These are phyloP conservation scores for Ogataea nakhonphanomensis DNA, from an alignment of 805 yeast species.

Conservation along the genomic window DNA sequence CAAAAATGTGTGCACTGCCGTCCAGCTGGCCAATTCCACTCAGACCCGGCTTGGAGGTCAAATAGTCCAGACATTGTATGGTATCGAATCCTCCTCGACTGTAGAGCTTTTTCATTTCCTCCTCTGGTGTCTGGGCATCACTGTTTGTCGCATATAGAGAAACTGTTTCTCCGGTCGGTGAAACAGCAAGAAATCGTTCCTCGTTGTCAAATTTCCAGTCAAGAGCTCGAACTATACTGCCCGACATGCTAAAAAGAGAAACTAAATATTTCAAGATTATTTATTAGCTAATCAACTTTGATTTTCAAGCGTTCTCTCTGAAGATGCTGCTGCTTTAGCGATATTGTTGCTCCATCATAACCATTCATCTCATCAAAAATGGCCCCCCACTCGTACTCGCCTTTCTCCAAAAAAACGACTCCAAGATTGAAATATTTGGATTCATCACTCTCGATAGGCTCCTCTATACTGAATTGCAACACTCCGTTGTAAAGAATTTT, in stretches of 20 bases:
- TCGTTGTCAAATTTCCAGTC: constrained; percentile 57
- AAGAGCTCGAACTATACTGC: constrained; percentile 54
- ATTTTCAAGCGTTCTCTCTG: constrained; percentile 38
- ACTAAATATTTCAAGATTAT: background rate
- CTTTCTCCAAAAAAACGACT: constrained; percentile 66
- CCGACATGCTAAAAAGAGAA: constrained; percentile 42
- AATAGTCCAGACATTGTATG: constrained; percentile 65
- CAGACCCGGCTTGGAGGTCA: constrained; percentile 51
- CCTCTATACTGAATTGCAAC: constrained; percentile 52
- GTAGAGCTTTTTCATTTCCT: constrained; percentile 43
- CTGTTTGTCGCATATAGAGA: constrained; percentile 57
- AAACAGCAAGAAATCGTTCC: constrained; percentile 63
- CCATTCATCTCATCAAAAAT: constrained; percentile 46
- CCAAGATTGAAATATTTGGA: constrained; percentile 45
- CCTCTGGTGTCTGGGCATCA: constrained; percentile 38
- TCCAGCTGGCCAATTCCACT: constrained; percentile 72
- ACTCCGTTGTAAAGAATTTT: constrained; percentile 70
- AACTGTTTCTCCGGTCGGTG: constrained; percentile 79
- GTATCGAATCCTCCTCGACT: constrained; percentile 63
- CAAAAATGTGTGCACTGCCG: constrained; percentile 63
- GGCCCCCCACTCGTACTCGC: constrained; percentile 80
- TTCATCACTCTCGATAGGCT: constrained; percentile 41
- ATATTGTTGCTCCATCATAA: constrained; percentile 20
- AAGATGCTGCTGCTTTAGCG: constrained; percentile 33
- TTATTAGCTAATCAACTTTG: constrained; percentile 11